Evolutionary conservation across 2,329 filamentous ascomycete species (phyloP), one percentile per base, ranked within the genome.

Genomic region (Cadophora sp.): DNA sequence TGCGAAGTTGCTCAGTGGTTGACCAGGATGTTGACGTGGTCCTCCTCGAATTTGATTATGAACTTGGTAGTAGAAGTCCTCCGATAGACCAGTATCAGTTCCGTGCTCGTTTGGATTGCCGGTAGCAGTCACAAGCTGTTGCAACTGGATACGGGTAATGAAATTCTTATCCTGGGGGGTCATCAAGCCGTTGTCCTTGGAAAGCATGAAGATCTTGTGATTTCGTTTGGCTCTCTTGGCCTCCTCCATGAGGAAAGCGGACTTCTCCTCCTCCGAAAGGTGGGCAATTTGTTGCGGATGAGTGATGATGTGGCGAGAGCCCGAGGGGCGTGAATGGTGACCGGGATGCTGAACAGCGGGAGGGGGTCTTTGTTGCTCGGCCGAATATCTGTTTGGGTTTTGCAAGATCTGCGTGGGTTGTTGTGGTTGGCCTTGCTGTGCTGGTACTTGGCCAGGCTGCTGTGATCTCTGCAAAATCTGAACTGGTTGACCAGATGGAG

Each of bases 111-210:
- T 91, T 4, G 94, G 87, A 75, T 94, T 96, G 11, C 95, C 95
- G 27, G 94, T 97, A 9, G 96, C 94, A 12, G 95, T 90, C 64
- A 99, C 93, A 43, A 99, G 87, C 79, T 99, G 96, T 81, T 99
- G 96, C 63, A 99, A 86, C 79, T 99, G 96, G 72, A 99, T 99
- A 22, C 96, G 90, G 5, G 96, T 98, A 73, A 99, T 97, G 81
- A 98, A 99, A 79, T 97, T 99, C 85, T 99, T 99, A 81, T 99
- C 96, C 78, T 98, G 95, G 0, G 96, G 96, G 4, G 96, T 99
- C 96, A 99, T 99, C 69, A 99, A 82, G 27, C 96, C 96, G 77
- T 99, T 99, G 76, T 97, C 94, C 81, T 93, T 94, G 27, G 93
- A 97, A 64, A 97, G 83, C 51, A 97, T 84, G 82, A 94, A 95